A percentile compares a stretch with the other conserved stretches of the same genome.
These are phyloP conservation scores for Phytophthora capsici DNA, from an alignment of 352 stramenopile species.

Conservation along the genomic window DNA sequence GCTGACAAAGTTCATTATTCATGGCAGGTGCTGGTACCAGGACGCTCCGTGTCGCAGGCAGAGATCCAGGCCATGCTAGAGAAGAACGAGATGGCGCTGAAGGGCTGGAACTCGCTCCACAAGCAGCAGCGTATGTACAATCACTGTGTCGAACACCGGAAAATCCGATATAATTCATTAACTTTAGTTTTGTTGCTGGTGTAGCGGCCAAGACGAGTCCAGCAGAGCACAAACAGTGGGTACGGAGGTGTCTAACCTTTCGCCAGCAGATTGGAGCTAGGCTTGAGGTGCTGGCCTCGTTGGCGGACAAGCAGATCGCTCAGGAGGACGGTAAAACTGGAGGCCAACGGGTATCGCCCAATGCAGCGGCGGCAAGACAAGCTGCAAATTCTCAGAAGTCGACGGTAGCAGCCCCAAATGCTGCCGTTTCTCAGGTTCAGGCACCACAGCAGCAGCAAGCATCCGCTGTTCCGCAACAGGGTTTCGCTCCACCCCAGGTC, in stretches of 20 bases:
- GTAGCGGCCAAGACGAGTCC: conserved; percentile 57
- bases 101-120: conserved; percentile 75
- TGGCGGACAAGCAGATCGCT: conserved; percentile 83
- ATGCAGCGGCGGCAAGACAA: conserved; percentile 13
- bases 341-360: conserved; percentile 9
- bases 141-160: conserved; percentile 1
- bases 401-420: background rate
- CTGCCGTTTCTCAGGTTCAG: conserved; percentile 8
- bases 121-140: conserved; percentile 69
- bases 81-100: conserved; percentile 84
- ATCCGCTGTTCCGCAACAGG: conserved; percentile 6
- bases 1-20: background rate
- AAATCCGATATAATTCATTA: background rate
- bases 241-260: conserved; percentile 62
- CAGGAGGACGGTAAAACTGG: conserved; percentile 55
- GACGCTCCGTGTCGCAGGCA: conserved; percentile 58
- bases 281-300: conserved; percentile 75
- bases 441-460: background rate
- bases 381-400: conserved; percentile 7
- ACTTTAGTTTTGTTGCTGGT: conserved; percentile 1
- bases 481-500: conserved; percentile 15
- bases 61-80: conserved; percentile 88
- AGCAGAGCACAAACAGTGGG: conserved; percentile 79
- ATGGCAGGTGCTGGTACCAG: conserved; percentile 39
- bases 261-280: conserved; percentile 77